Conservation (phyloP, 1,284 basidiomycete species). For the Irpex rosettiformis region DNA sequence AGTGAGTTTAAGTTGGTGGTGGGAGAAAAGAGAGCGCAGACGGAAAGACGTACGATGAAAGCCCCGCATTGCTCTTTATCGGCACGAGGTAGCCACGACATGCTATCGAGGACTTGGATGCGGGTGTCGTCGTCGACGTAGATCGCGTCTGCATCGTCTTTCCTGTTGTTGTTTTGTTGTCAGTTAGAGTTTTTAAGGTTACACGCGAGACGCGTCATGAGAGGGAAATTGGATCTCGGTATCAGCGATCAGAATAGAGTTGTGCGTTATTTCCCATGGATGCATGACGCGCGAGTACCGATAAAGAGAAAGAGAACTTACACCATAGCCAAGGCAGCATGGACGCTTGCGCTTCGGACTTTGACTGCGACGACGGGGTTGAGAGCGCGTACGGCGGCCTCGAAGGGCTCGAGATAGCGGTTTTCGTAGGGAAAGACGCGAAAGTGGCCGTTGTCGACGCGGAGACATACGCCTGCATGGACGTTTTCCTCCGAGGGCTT, state of each 20-base stretch:
- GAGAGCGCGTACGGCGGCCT: slow-evolving; percentile 62
- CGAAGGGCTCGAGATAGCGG: slow-evolving; percentile 57
- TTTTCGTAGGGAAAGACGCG: slow-evolving; percentile 70
- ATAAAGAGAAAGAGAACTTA: slow-evolving; percentile 41
- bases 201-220: not conserved
- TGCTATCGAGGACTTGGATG: slow-evolving; percentile 64
- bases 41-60: slow-evolving; percentile 68
- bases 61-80: slow-evolving; percentile 82
- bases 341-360: slow-evolving; percentile 72
- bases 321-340: slow-evolving; percentile 68
- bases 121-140: slow-evolving; percentile 56
- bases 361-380: slow-evolving; percentile 82
- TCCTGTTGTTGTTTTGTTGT: slow-evolving; percentile 36
- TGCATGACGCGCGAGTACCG: no score
- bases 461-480: slow-evolving; percentile 64
- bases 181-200: not conserved
- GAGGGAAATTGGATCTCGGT: no score
- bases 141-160: slow-evolving; percentile 47
- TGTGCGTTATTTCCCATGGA: no score
- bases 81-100: slow-evolving; percentile 59
- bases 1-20: not conserved
- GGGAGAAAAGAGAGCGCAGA: no score
- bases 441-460: slow-evolving; percentile 57
- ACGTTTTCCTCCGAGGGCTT: slow-evolving; percentile 71
- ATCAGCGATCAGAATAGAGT: no score